Percentiles rank a stretch among this genome's conserved stretches.
Evolutionary conservation across 495 filamentous ascomycete genomes (phyloP).

Genomic region (Penicillium cataractarum): DNA sequence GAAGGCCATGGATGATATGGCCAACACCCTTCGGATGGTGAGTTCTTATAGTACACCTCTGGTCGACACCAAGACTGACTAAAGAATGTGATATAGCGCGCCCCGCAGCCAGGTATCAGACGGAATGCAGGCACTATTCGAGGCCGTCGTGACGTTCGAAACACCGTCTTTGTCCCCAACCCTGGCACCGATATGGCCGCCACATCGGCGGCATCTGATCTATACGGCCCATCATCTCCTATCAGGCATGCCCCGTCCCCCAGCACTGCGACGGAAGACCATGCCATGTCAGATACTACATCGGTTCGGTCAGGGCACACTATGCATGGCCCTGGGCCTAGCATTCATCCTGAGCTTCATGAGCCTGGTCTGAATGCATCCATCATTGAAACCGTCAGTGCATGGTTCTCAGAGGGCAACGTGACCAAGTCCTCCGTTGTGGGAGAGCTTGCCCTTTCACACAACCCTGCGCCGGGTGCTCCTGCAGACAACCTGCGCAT

Average conservation of each 20-base stretch:
- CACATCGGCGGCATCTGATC: slow-evolving; percentile 18
- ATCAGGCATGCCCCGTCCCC: slow-evolving; percentile 49
- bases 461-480: slow-evolving; percentile 64
- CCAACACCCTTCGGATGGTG: slow-evolving; percentile 78
- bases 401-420: slow-evolving; percentile 75
- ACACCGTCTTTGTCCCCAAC: slow-evolving; percentile 78
- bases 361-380: slow-evolving; percentile 85
- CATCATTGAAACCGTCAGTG: slow-evolving; percentile 87
- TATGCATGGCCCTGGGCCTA: slow-evolving; percentile 60
- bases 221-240: slow-evolving; percentile 38
- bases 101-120: slow-evolving; percentile 59
- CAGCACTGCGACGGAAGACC: slow-evolving; percentile 56
- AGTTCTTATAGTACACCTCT: slow-evolving; percentile 20
- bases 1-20: slow-evolving; percentile 86
- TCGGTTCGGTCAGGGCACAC: slow-evolving; percentile 90
- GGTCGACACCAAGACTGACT: neutral
- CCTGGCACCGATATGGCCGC: slow-evolving; percentile 25
- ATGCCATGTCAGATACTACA: slow-evolving; percentile 79
- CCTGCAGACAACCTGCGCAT: slow-evolving; percentile 62
- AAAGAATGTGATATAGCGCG: slow-evolving; percentile 40
- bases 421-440: slow-evolving; percentile 73
- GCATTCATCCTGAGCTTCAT: slow-evolving; percentile 81
- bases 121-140: slow-evolving; percentile 77
- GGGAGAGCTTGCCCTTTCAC: slow-evolving; percentile 89
- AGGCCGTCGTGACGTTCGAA: slow-evolving; percentile 88